Percentiles rank a stretch among this genome's conserved stretches.
Conservation (phyloP, 2,329 filamentous ascomycete genomes). For the Hypoxylon sp. region DNA sequence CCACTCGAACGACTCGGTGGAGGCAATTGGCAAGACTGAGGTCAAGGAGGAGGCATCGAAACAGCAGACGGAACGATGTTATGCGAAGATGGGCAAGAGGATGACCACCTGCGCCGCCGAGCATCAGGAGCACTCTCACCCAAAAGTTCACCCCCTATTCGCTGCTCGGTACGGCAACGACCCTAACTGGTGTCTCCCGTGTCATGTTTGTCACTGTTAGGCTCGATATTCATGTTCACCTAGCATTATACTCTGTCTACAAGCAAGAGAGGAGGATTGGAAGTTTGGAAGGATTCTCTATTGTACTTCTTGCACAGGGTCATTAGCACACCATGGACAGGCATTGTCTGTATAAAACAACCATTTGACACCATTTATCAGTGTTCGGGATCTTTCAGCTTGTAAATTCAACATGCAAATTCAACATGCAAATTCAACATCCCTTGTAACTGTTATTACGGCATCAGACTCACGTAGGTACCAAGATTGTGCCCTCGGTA, state of each 20-base stretch:
- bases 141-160: constrained; percentile 14
- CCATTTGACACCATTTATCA: neutral
- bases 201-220: neutral
- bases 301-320: neutral
- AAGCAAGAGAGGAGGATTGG: neutral
- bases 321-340: neutral
- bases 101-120: neutral
- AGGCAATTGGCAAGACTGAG: neutral
- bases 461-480: neutral
- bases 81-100: neutral
- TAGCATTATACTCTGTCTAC: neutral
- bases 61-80: neutral
- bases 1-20: neutral
- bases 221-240: neutral
- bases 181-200: constrained; percentile 3
- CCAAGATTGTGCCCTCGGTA: neutral
- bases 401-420: no score
- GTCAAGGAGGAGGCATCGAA: neutral
- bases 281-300: neutral
- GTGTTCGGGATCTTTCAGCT: neutral
- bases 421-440: neutral
- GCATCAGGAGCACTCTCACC: neutral
- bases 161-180: constrained; percentile 13
- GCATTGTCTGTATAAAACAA: neutral
- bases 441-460: neutral